Percentiles rank a stretch among this genome's conserved stretches.
Conservation (phyloP, 2,329 filamentous ascomycete genomes). For the Acrocalymma vagum region DNA sequence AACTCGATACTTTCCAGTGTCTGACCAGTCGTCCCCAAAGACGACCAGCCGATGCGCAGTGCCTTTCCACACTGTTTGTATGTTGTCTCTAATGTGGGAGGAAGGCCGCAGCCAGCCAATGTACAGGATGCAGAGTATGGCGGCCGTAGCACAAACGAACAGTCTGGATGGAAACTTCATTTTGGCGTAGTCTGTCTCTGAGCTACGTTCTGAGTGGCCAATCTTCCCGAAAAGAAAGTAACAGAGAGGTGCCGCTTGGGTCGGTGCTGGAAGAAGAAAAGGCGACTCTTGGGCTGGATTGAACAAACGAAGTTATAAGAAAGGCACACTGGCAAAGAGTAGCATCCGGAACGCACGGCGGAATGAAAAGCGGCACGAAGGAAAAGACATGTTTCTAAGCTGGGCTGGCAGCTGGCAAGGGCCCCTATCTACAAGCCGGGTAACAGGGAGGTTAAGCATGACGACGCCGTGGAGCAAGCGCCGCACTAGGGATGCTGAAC, state of each 20-base stretch:
- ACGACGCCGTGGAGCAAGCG: no score
- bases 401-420: no score
- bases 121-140: constrained; percentile 38
- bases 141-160: constrained; percentile 32
- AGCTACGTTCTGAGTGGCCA: not conserved
- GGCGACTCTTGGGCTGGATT: no score
- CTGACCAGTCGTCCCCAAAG: constrained; percentile 51
- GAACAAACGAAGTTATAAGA: constrained; percentile 3
- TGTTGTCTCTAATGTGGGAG: constrained; percentile 31
- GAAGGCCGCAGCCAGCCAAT: constrained; percentile 39
- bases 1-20: constrained; percentile 45
- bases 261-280: no score
- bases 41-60: constrained; percentile 43
- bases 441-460: no score
- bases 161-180: constrained; percentile 45
- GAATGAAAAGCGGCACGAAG: constrained; percentile 9
- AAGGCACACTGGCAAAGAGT: not conserved
- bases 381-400: constrained; percentile 25
- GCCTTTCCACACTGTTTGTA: constrained; percentile 38
- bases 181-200: constrained; percentile 2
- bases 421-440: no score
- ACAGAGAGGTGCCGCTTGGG: no score
- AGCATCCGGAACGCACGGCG: not conserved
- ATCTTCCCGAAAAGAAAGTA: constrained; percentile 1
- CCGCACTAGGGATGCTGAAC: no score